phyloP scores from a whole-genome alignment of 768 basidiomycete species.

The Amanita phalloides region DNA sequence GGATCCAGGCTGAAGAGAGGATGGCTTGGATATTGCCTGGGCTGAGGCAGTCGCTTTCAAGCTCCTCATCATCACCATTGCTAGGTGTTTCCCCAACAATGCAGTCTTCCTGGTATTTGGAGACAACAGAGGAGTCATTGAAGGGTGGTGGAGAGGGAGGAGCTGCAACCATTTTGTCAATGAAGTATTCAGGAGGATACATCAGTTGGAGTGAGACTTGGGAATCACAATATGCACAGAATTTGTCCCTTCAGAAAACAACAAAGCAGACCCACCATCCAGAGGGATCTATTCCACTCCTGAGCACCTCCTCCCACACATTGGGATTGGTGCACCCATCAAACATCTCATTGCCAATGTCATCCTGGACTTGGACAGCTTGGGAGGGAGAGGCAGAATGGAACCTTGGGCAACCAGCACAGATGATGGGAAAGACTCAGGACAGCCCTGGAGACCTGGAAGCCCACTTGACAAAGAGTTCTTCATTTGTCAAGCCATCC shows the following conservation, averaged over 20 bases:
- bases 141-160: slow-evolving; percentile 27
- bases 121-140: slow-evolving; percentile 25
- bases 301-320: slow-evolving; percentile 12
- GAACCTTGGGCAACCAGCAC: no score
- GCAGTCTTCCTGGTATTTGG: slow-evolving; percentile 16
- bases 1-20: no score
- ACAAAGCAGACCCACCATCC: slow-evolving; percentile 21
- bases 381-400: no score
- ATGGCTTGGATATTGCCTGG: slow-evolving; percentile 14
- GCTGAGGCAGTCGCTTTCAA: slow-evolving; percentile 32
- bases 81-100: neutral
- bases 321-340: slow-evolving; percentile 11
- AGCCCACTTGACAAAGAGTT: no score
- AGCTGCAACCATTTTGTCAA: slow-evolving; percentile 19
- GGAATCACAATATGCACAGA: slow-evolving; percentile 9
- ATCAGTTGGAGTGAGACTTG: neutral
- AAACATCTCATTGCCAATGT: slow-evolving; percentile 6
- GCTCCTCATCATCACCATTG: slow-evolving; percentile 16
- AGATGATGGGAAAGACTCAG: no score
- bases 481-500: no score
- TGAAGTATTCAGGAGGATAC: slow-evolving; percentile 15
- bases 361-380: no score
- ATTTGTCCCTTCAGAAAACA: slow-evolving; percentile 17
- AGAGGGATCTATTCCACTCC: slow-evolving; percentile 11
- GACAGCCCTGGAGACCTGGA: no score